phyloP scores from a whole-genome alignment of 1,284 basidiomycete species.

The Heterobasidion irregulare region DNA sequence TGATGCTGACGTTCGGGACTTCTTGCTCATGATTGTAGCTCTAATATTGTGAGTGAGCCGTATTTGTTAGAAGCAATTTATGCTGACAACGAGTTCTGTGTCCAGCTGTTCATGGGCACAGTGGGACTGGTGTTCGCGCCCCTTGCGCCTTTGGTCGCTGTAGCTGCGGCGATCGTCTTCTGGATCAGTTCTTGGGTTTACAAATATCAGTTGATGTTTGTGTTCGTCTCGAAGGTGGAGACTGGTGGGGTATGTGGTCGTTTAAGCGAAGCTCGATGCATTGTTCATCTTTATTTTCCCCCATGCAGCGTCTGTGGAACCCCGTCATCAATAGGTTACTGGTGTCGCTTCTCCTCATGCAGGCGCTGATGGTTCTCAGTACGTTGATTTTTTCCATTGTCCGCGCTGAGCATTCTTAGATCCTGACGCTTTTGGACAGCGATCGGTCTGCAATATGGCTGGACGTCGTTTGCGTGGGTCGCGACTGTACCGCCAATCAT shows the following conservation, averaged over 20 bases:
- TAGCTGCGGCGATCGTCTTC: slow-evolving; percentile 72
- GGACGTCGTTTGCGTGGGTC: slow-evolving; percentile 66
- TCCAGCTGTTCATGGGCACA: slow-evolving; percentile 75
- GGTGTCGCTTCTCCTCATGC: slow-evolving; percentile 72
- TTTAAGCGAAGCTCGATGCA: background rate
- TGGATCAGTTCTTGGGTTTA: slow-evolving; percentile 79
- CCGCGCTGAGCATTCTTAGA: background rate
- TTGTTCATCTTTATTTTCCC: background rate
- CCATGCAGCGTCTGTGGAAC: slow-evolving; percentile 79
- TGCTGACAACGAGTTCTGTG: too few species aligned
- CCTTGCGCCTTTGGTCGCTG: slow-evolving; percentile 81
- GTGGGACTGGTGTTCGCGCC: slow-evolving; percentile 90
- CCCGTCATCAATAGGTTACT: slow-evolving; percentile 83
- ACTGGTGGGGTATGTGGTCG: slow-evolving; percentile 73
- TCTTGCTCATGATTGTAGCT: slow-evolving; percentile 27
- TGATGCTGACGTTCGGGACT: slow-evolving; percentile 8
- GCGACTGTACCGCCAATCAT: slow-evolving; percentile 72
- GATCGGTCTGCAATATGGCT: slow-evolving; percentile 77
- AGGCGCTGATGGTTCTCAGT: slow-evolving; percentile 83
- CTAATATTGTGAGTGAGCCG: slow-evolving; percentile 37
- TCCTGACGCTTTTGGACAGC: slow-evolving; percentile 34
- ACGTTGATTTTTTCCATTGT: slow-evolving; percentile 22
- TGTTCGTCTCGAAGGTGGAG: slow-evolving; percentile 81
- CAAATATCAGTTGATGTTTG: slow-evolving; percentile 93
- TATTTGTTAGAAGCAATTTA: too few species aligned